These are phyloP conservation scores for Bolboschoenoplectus hybrid DNA, from an alignment of 202 grass and related monocot species.

Conservation along the genomic window DNA sequence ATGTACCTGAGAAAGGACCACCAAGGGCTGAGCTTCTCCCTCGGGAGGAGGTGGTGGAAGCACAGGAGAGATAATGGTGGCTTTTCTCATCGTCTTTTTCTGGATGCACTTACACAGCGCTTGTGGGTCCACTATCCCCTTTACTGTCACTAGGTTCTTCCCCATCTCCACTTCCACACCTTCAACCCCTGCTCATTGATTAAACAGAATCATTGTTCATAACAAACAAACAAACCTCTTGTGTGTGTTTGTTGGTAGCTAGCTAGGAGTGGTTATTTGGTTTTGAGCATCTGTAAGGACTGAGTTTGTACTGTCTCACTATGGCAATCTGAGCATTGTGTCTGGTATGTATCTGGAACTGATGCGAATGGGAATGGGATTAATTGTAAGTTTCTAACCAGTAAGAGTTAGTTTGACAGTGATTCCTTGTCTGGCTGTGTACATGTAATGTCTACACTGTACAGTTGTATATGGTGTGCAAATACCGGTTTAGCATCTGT, in stretches of 20 bases:
- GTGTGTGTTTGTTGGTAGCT: background rate
- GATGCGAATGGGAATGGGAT: background rate
- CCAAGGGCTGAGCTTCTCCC: constrained; percentile 30
- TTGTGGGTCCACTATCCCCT: constrained; percentile 68
- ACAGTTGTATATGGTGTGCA: background rate
- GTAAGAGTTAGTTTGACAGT: background rate
- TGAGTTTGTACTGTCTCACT: constrained; percentile 19
- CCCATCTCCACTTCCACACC: constrained; percentile 57
- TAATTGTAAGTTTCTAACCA: background rate
- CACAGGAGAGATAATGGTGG: constrained; percentile 55
- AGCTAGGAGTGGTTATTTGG: background rate
- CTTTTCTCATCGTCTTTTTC: constrained; percentile 63
- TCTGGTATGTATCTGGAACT: background rate
- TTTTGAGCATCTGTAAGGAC: background rate
- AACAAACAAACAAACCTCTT: background rate
- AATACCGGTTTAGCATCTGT: constrained; percentile 8
- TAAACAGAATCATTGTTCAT: constrained; percentile 5
- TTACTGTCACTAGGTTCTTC: constrained; percentile 62
- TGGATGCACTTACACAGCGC: constrained; percentile 54
- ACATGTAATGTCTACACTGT: background rate
- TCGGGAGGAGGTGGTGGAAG: constrained; percentile 38
- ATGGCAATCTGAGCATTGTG: constrained; percentile 7
- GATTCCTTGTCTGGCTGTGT: constrained; percentile 7
- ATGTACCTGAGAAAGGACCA: constrained; percentile 51
- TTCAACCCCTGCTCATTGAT: constrained; percentile 56